Evolutionary conservation across 108 stramenopile genomes (phyloP), one percentile per base, ranked within the genome.

Genomic region (Stephanodiscus minutulus): DNA sequence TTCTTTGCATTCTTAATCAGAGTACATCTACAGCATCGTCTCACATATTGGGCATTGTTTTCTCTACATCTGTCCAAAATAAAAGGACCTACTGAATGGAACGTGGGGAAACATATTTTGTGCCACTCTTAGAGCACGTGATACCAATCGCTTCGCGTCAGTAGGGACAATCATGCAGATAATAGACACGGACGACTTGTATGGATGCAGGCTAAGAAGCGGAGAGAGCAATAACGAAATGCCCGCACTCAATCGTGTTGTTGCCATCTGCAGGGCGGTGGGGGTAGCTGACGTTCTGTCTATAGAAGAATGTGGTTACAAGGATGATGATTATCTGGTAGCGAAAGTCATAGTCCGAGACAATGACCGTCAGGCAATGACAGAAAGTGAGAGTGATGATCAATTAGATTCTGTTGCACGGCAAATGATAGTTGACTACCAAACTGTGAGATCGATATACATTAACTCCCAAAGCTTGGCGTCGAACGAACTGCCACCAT

Each of bases 111-210:
- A 61, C 11, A 21, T 76, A 18, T 82, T 82, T 24, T 89, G 88
- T 64, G 85, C 84, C 7, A 73, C 71, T 15, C 64, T 89, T 7
- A 68, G 78, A 27, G 87, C 88, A 25, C 44, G 72, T 31, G 91
- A 92, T 72, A 88, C 88, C 15, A 79, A 86, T 36, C 67, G 87
- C 27, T 74, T 92, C 36, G 87, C 91, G 22, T 67, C 74, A 11
- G 71, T 83, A 0, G 91, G 81, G 11, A 90, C 87, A 48, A 52
- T 92, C 2, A 82, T 89, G 83, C 70, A 81, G 21, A 65, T 88
- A 11, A 43, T 84, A 0, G 62, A 82, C 3, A 64, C 63, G 22
- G 84, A 84, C 33, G 61, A 72, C 55, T 33, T 33, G 31, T 33
- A 33, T 33, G 31, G 31, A 33, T 33, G 31, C 31, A 33, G 31